Conservation (phyloP, 768 basidiomycete species). For the Gautieria morchelliformis region DNA sequence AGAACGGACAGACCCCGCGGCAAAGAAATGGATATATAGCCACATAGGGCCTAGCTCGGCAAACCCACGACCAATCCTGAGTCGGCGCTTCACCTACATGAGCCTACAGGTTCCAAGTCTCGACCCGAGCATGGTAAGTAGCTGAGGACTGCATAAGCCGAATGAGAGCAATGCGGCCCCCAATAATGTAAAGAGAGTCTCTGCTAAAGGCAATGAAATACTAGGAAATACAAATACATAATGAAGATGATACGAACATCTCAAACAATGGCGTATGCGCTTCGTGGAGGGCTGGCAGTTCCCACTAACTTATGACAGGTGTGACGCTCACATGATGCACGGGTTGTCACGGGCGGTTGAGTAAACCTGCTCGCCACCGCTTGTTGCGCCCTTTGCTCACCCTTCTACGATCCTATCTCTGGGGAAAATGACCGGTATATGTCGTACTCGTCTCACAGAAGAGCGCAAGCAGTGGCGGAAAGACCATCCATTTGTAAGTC, state of each 20-base stretch:
- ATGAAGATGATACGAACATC: no score
- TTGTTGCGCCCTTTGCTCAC: not conserved
- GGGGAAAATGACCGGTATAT: slow-evolving; percentile 74
- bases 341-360: not conserved
- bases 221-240: no score
- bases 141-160: not conserved
- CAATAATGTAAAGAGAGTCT: no score
- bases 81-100: not conserved
- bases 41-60: no score
- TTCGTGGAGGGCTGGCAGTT: no score
- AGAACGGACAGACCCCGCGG: not conserved
- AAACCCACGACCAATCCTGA: not conserved
- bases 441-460: slow-evolving; percentile 85
- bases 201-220: no score
- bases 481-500: slow-evolving; percentile 93
- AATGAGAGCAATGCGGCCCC: no score
- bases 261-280: no score
- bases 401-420: not conserved
- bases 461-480: slow-evolving; percentile 99
- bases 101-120: not conserved
- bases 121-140: not conserved
- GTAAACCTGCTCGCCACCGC: not conserved
- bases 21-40: no score
- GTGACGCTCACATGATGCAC: not conserved
- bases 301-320: no score